phyloP scores from a whole-genome alignment of 139 green algal genomes.

The Chloropicon primus region DNA sequence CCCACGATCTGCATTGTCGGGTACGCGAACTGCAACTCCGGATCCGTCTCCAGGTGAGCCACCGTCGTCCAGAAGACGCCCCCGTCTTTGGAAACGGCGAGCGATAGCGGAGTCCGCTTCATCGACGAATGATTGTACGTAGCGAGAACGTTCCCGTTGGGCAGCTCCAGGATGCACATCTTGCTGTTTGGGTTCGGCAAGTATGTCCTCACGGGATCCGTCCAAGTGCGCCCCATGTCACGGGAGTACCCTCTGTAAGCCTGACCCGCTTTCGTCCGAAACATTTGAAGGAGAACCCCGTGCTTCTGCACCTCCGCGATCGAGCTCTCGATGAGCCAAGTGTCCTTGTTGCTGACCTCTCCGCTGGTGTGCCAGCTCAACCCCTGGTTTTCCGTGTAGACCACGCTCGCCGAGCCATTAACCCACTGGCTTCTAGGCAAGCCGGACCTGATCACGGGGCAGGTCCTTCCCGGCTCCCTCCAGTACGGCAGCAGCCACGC shows the following conservation, averaged over 20 bases:
- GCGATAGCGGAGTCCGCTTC: conserved; percentile 1
- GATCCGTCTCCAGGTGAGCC: not conserved
- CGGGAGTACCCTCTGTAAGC: not conserved
- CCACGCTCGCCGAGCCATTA: conserved; percentile 7
- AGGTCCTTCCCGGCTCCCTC: conserved; percentile 11
- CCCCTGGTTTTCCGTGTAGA: conserved; percentile 8
- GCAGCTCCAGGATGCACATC: conserved; percentile 3
- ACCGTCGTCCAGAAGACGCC: not conserved
- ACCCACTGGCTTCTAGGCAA: not conserved
- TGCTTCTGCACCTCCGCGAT: conserved; percentile 1
- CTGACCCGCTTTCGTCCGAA: conserved; percentile 1
- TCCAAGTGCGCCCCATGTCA: conserved; percentile 7
- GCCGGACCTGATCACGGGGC: conserved; percentile 1
- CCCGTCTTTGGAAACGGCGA: conserved; percentile 6
- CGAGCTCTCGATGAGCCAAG: conserved; percentile 15
- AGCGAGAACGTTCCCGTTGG: not conserved
- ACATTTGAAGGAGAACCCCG: conserved; percentile 4
- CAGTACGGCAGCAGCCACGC: conserved; percentile 14
- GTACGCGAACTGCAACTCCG: conserved; percentile 6
- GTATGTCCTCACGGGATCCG: not conserved
- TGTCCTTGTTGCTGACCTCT: not conserved
- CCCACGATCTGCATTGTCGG: conserved; percentile 8
- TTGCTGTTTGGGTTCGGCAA: conserved; percentile 10
- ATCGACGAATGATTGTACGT: conserved; percentile 4
- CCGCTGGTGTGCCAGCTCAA: conserved; percentile 3